Evolutionary conservation across 441 rosid genomes (phyloP), one percentile per base, ranked within the genome.

Genomic region (Arabidopsis hybrid): DNA sequence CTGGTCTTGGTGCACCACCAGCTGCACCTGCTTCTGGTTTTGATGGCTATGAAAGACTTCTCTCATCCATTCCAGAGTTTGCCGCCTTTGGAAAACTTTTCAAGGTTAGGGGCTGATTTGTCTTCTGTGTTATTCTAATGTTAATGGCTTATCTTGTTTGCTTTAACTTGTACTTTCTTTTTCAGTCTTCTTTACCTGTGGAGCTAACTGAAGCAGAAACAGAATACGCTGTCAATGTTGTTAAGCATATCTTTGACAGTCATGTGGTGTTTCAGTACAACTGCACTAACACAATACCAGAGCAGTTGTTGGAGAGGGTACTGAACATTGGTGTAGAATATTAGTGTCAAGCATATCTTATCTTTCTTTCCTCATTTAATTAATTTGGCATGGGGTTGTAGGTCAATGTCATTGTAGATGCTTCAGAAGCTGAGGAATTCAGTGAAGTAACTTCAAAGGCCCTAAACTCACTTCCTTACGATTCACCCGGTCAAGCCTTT

Each of bases 161-260:
- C 42, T 34, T 70, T 76, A 47, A 67, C 56, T 9, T 60, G 32
- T 71, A n/a, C 71, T 65, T 60, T 38, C 34, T 18, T 6, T 21
- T 38, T 8, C 64, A 60, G 99, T 92, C 98, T 61, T 87, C 97
- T 64, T 57, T 89, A 60, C 97, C 93, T 49, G 93, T 92, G 83
- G 99, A 95, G 84, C 87, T 95, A 74, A 92, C 99, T 53, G 99
- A 95, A 90, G 92, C 98, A 65, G 99, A 92, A 83, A 95, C 98
- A 47, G 99, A 95, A 76, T 95, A 95, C 72, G 89, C 99, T 5
- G 97, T 95, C 70, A 92, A 89, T 85, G 99, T 82, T 79, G 91
- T 95, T 42, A 92, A 95, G 83, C 98, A 95, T 83, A 88, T 95
- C 35, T 95, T 87, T 75, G 92, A 90, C 72, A 78, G 84, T 53